Conservation (phyloP, 192 early-diverging fungal genomes). For the Rhizophagus sp. region DNA sequence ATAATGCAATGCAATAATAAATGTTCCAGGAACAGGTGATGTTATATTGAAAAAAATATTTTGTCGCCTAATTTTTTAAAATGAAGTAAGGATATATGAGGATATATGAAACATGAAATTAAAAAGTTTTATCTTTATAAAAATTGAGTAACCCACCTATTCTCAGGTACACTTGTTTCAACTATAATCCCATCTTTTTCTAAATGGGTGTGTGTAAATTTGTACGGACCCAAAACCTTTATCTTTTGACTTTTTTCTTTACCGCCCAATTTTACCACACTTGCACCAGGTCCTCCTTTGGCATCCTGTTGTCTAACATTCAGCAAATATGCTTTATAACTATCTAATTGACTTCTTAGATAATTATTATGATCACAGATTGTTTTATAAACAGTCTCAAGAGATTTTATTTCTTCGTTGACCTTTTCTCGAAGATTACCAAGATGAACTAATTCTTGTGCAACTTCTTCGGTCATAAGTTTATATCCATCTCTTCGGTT, state of each 20-base stretch:
- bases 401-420: slow-evolving; percentile 71
- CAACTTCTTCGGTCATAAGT: slow-evolving; percentile 86
- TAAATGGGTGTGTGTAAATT: slow-evolving; percentile 81
- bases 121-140: neutral
- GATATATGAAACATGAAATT: neutral
- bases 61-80: slow-evolving; percentile 48
- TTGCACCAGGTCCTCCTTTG: slow-evolving; percentile 27
- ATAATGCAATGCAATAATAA: slow-evolving; percentile 86
- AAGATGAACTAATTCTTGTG: slow-evolving; percentile 85
- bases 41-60: slow-evolving; percentile 91
- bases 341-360: slow-evolving; percentile 83
- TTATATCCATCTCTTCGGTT: slow-evolving; percentile 73
- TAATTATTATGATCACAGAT: slow-evolving; percentile 96
- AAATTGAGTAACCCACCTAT: slow-evolving; percentile 52
- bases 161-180: slow-evolving; percentile 89
- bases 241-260: slow-evolving; percentile 44
- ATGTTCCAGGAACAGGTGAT: slow-evolving; percentile 86
- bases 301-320: slow-evolving; percentile 82
- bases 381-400: slow-evolving; percentile 87
- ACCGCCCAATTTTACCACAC: slow-evolving; percentile 66
- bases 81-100: slow-evolving; percentile 5
- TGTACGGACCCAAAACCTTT: slow-evolving; percentile 70
- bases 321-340: slow-evolving; percentile 91
- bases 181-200: slow-evolving; percentile 91
- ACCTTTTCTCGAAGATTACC: slow-evolving; percentile 90